Conservation (phyloP, 345 rosid genomes). For the Punica granatum region DNA sequence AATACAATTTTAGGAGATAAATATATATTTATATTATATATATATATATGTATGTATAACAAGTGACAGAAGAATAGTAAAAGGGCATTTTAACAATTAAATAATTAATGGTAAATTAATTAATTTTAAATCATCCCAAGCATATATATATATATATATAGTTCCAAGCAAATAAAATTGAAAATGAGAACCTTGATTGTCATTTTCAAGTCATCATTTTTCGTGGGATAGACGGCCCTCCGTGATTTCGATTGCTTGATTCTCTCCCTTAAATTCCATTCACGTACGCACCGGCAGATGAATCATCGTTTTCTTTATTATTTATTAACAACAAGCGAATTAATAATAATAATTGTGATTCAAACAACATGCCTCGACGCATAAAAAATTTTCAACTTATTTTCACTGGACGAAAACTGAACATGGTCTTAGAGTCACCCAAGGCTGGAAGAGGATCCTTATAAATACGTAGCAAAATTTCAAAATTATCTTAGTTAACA, state of each 20-base stretch:
- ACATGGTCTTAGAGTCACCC: no score
- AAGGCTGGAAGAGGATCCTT: no score
- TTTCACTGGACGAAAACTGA: no score
- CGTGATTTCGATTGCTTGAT: not conserved
- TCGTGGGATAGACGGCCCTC: constrained; percentile 5
- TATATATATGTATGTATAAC: no score
- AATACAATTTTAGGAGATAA: constrained; percentile 11
- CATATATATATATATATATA: not conserved
- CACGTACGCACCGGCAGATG: not conserved
- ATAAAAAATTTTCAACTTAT: not conserved
- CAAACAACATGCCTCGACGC: not conserved
- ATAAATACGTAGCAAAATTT: not conserved
- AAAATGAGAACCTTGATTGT: not conserved
- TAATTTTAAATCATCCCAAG: not conserved
- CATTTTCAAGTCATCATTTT: constrained; percentile 1
- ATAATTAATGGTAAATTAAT: not conserved
- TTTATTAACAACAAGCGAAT: not conserved
- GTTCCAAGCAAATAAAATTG: constrained; percentile 2
- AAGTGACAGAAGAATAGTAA: no score
- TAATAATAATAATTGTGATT: not conserved
- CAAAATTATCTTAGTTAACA: no score
- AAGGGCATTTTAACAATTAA: not conserved
- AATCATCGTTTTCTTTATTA: not conserved
- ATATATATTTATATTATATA: no score
- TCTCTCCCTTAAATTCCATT: not conserved